phyloP scores from a whole-genome alignment of 1,284 basidiomycete genomes.

The Marasmius tenuissimus region DNA sequence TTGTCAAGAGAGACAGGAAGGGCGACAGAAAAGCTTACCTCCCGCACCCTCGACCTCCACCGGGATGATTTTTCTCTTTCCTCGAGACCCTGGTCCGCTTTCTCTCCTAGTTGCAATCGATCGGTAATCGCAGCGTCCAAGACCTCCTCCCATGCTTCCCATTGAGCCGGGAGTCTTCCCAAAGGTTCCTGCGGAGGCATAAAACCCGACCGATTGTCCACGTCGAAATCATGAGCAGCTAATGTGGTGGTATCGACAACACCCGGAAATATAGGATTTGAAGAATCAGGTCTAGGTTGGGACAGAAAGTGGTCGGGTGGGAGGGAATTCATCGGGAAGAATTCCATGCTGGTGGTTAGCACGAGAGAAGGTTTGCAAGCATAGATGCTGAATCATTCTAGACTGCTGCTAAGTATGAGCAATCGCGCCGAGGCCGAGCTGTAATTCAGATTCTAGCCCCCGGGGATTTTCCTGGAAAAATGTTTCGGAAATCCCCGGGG shows the following conservation, averaged over 20 bases:
- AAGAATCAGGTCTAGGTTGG: constrained; percentile 56
- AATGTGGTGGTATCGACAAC: constrained; percentile 81
- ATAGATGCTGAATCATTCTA: not conserved
- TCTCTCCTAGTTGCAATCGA: constrained; percentile 59
- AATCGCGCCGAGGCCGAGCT: not conserved
- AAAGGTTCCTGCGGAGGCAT: constrained; percentile 84
- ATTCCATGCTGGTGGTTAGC: not conserved
- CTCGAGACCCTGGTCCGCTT: constrained; percentile 36
- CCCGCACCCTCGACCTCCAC: constrained; percentile 66
- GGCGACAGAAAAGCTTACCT: constrained; percentile 41
- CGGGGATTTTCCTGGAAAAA: no score
- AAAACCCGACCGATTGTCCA: constrained; percentile 90
- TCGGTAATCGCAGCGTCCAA: constrained; percentile 52
- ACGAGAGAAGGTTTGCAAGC: not conserved
- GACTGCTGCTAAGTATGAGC: no score
- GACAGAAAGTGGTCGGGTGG: constrained; percentile 61
- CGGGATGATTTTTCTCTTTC: constrained; percentile 46
- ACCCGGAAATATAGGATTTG: constrained; percentile 34
- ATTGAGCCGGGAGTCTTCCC: constrained; percentile 56
- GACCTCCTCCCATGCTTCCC: constrained; percentile 71
- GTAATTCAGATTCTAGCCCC: no score
- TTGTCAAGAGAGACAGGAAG: not conserved
- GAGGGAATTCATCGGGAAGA: not conserved
- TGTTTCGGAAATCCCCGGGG: no score
- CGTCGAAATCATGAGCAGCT: constrained; percentile 93